Conservation (phyloP, 2,329 filamentous ascomycete species). For the Arachnomyces sp. region DNA sequence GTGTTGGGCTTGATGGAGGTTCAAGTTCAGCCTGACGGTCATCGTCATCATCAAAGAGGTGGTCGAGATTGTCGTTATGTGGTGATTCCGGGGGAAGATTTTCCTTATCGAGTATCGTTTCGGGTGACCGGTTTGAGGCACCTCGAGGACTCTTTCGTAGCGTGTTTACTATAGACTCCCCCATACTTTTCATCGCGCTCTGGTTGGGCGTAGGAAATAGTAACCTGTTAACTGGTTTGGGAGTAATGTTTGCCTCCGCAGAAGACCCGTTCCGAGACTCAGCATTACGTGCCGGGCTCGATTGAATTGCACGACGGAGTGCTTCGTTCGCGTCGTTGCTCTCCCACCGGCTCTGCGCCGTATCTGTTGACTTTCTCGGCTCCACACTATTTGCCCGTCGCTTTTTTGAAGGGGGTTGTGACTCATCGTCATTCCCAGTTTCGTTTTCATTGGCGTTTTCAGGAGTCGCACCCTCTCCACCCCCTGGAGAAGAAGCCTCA, state of each 20-base stretch:
- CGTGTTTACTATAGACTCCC: slow-evolving; percentile 36
- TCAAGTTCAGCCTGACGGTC: slow-evolving; percentile 41
- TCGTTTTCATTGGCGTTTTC: slow-evolving; percentile 27
- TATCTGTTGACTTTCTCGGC: slow-evolving; percentile 29
- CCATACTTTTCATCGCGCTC: slow-evolving; percentile 29
- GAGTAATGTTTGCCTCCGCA: slow-evolving; percentile 48
- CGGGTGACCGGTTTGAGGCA: slow-evolving; percentile 29
- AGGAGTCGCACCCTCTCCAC: slow-evolving; percentile 29
- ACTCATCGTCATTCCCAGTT: slow-evolving; percentile 24
- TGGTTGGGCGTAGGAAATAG: slow-evolving; percentile 36
- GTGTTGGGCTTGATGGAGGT: slow-evolving; percentile 47
- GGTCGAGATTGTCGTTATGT: slow-evolving; percentile 48
- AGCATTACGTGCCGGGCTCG: slow-evolving; percentile 50
- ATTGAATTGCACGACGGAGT: slow-evolving; percentile 51
- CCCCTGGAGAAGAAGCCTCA: slow-evolving; percentile 30
- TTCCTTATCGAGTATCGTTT: slow-evolving; percentile 48
- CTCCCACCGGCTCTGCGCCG: slow-evolving; percentile 26
- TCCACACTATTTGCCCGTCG: slow-evolving; percentile 44
- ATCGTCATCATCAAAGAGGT: slow-evolving; percentile 59
- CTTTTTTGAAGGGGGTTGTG: slow-evolving; percentile 29
- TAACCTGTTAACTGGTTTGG: slow-evolving; percentile 44
- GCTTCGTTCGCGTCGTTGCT: slow-evolving; percentile 37
- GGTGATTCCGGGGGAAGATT: slow-evolving; percentile 40
- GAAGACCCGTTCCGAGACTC: slow-evolving; percentile 33
- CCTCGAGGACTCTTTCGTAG: slow-evolving; percentile 40